Percentiles rank a stretch among this genome's conserved stretches.
Evolutionary conservation across 306 rosid species (phyloP).

Genomic region (Rubus idaeus): DNA sequence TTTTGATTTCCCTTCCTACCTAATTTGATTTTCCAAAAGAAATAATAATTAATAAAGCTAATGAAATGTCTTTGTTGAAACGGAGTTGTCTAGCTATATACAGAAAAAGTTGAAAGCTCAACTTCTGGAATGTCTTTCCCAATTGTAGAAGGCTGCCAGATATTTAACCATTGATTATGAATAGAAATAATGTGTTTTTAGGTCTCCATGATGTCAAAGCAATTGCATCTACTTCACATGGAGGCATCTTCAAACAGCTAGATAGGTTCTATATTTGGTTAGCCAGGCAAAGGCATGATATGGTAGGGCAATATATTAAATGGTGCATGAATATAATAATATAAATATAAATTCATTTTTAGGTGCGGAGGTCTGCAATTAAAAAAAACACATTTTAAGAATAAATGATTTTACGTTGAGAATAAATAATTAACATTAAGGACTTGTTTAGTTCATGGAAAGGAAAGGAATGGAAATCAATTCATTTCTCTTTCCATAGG

Average conservation of each 20-base stretch:
- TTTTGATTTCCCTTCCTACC: neutral
- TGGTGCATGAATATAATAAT: neutral
- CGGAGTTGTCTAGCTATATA: neutral
- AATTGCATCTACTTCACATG: slow-evolving; percentile 5
- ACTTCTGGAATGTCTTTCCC: neutral
- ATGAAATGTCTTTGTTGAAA: neutral
- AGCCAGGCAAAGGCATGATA: neutral
- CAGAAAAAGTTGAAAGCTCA: neutral
- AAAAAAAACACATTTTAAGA: too few species aligned
- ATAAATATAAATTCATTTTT: too few species aligned
- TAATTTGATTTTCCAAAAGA: neutral
- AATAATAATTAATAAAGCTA: neutral
- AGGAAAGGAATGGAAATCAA: too few species aligned
- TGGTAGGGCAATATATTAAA: slow-evolving; percentile 9
- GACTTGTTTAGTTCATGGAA: too few species aligned
- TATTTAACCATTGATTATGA: neutral
- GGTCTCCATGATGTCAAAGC: slow-evolving; percentile 1
- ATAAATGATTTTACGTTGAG: too few species aligned
- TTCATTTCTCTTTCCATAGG: too few species aligned
- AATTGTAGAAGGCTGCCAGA: slow-evolving; percentile 1
- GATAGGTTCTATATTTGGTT: slow-evolving; percentile 4
- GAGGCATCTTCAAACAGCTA: slow-evolving; percentile 3
- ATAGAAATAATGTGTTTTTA: neutral
- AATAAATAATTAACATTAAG: too few species aligned
- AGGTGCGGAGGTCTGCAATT: too few species aligned